Evolutionary conservation across 2,329 filamentous ascomycete species (phyloP), one percentile per base, ranked within the genome.

Genomic region (Epichloe sp.): DNA sequence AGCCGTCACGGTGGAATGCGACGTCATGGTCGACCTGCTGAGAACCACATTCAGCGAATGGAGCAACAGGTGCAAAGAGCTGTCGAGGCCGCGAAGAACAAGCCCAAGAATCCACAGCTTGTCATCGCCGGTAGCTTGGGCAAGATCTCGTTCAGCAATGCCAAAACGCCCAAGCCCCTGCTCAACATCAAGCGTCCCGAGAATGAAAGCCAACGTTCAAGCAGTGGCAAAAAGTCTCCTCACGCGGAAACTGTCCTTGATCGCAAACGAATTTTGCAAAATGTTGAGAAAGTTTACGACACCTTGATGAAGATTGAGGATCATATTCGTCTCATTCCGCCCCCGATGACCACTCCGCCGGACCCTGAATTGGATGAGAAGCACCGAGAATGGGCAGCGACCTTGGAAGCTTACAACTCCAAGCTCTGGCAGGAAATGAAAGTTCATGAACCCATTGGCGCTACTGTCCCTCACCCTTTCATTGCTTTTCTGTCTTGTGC

Each of bases 11-110:
- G 86, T 50, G 80, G 79, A 42, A 79, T 80, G 63, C 76, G 89
- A 55, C 80, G 89, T 56, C 82, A 93, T 58, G 82, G 83, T 54
- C 80, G 88, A 53, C 88, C 85, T 43, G 89, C 88, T 17, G 93
- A 98, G 66, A 98, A 96, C 64, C 93, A 98, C 63, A 88, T 97
- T 72, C 93, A 97, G 66, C 85, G 93, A 51, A 98, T 98, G 93
- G 91, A 98, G 68, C 93, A 98, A 68, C 93, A 98, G 68, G 94
- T 98, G 12, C 91, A 96, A 65, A 83, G 93, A 52, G 93, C 93
- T 23, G 93, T 98, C 0, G 93, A 98, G 64, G 93, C 93, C 1
- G 93, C 93, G 49, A 98, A 97, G 72, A 88, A 89, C 54, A 91
- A 95, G 68, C 93, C 93, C 12, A 98, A 98, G 75, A 96, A 95